Evolutionary conservation across 2,329 filamentous ascomycete genomes (phyloP), one percentile per base, ranked within the genome.

Genomic region (Cladosporium sp.): DNA sequence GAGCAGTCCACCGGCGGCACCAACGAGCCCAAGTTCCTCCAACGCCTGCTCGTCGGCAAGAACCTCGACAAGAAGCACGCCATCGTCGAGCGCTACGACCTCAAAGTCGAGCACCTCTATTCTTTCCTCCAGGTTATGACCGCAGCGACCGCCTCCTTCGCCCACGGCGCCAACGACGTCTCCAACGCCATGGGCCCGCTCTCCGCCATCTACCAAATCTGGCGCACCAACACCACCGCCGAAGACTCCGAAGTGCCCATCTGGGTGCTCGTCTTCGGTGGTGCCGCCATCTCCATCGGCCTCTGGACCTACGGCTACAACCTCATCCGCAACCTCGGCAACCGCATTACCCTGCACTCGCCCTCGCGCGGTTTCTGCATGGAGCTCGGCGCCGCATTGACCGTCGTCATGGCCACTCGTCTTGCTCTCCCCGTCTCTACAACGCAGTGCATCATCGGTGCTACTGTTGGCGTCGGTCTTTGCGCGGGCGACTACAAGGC

Each of bases 111-210:
- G 70, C 82, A 81, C 72, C 78, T 81, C 12, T 88, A 86, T 74
- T 85, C 83, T 5, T 88, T 85, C 66, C 78, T 86, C 64, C 84
- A 87, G 70, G 67, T 87, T 60, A 72, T 87, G 60, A 87, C 85
- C 19, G 86, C 86, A 58, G 86, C 84, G 74, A 88, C 86, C 57
- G 85, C 86, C 22, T 87, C 84, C 1, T 88, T 89, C 64, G 84
- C 85, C 1, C 86, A 87, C 71, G 84, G 84, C n/a, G 83, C 84
- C 63, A 87, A 87, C 69, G 84, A 87, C 61, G 82, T 88, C 20
- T 75, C 80, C 65, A 86, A 81, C 67, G 83, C 83, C 22, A 78
- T 85, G 55, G 83, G 83, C 0, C 84, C 84, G 0, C 84, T 82
- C 63, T 80, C 84, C 0, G 80, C 83, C 42, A 81, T 87, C 64